phyloP scores from a whole-genome alignment of 2,329 filamentous ascomycete genomes.

The Leptodontidium sp. region DNA sequence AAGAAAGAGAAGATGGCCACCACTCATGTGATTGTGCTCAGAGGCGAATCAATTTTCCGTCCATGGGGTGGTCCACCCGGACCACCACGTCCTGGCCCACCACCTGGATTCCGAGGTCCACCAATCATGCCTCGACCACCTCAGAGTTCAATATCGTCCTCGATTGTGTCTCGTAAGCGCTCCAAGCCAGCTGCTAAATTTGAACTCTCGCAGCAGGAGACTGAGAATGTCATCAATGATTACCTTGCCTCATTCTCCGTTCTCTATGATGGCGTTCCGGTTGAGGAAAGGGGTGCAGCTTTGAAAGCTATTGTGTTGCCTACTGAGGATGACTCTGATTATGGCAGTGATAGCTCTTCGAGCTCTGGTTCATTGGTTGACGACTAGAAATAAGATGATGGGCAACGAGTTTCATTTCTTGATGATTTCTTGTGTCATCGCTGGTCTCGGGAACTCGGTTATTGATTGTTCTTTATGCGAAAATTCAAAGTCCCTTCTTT shows the following conservation, averaged over 20 bases:
- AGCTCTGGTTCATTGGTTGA: slow-evolving; percentile 13
- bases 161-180: background rate
- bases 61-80: background rate
- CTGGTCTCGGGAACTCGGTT: background rate
- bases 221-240: slow-evolving; percentile 34
- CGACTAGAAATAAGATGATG: background rate
- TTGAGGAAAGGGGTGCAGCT: slow-evolving; percentile 28
- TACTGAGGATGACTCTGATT: slow-evolving; percentile 23
- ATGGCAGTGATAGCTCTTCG: slow-evolving; percentile 29
- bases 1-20: background rate
- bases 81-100: background rate
- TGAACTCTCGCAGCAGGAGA: slow-evolving; percentile 32
- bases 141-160: background rate
- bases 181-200: slow-evolving; percentile 17
- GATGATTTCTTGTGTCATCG: background rate
- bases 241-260: slow-evolving; percentile 34
- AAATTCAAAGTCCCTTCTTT: too few relatives aligned
- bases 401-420: background rate
- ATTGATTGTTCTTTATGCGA: too few relatives aligned
- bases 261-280: slow-evolving; percentile 31
- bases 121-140: background rate
- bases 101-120: slow-evolving; percentile 8
- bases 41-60: background rate
- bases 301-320: slow-evolving; percentile 26
- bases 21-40: slow-evolving; percentile 11